Base-by-base conservation (phyloP, 2,329 filamentous ascomycete species). In the Sporothrix schenckii region DNA sequence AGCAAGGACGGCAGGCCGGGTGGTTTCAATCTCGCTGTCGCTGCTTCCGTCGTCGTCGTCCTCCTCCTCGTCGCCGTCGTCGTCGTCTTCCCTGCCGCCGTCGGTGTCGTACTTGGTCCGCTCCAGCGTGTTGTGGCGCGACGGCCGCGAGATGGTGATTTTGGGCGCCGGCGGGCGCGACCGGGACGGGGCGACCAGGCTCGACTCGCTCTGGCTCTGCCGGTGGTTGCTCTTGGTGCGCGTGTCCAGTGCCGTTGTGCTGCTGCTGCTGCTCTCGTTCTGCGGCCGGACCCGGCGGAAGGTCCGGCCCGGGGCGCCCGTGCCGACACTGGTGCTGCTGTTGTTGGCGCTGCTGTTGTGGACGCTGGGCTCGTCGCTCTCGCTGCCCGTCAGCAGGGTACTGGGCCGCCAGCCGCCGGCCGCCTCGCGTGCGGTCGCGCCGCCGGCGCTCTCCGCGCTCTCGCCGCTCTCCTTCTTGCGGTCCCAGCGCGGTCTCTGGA, bases 181-280 rank as follows among this genome's bases (percentile, higher is more conserved):
- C 6, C 21, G 30, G 52, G 11, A n/a, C 21, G 34, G 2, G 13
- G 24, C 56, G 10, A 34, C 39, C 11, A 63, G 30, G 13, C 39
- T 63, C 13, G 68, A 69, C n/a, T 69, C 56, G 68, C 68, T 69
- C 19, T n/a, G 56, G 21, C 47, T 53, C 14, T 69, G 61, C 44
- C 68, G 68, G n/a, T 21, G 68, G 34, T 61, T 61, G 34, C 5
- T 61, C 2, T 27, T 56, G 27, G 27, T 34, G 34, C 34, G 34
- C 34, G 34, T 34, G 34, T 34, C 4, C 34, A 34, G 34, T 9
- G 34, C 34, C 5, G 34, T 34, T 1, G 34, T 34, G 34, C 34
- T 34, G 34, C 34, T 34, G 34, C 34, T 34, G 30, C 30, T 6
- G 30, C 41, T 44, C 41, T 13, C 11, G 2, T 13, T 44, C 10